A percentile compares a stretch with the other conserved stretches of the same genome.
Evolutionary conservation across 345 rosid species (phyloP).

Genomic region (Hibiscus trionum): DNA sequence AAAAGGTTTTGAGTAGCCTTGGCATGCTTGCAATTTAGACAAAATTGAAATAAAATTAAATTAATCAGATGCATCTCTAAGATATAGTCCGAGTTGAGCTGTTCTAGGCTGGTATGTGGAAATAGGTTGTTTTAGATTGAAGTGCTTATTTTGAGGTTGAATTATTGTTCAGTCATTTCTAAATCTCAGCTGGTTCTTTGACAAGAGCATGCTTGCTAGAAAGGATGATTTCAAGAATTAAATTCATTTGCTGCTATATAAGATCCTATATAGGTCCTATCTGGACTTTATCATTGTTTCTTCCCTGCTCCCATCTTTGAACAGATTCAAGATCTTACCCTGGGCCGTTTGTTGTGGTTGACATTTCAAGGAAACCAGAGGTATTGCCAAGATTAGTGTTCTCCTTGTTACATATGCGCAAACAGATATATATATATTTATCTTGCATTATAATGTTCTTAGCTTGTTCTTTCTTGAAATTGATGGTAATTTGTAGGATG

Average conservation of each 20-base stretch:
- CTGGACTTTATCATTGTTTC: not conserved
- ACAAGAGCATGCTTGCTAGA: not conserved
- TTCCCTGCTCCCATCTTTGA: conserved; percentile 13
- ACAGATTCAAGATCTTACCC: conserved; percentile 81
- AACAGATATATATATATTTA: not conserved
- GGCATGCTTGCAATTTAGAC: not conserved
- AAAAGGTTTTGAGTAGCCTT: not conserved
- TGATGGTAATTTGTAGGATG: conserved; percentile 46
- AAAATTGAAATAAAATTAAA: not conserved
- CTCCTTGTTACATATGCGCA: not conserved
- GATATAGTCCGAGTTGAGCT: not conserved
- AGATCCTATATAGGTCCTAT: not conserved
- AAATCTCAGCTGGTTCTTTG: not conserved
- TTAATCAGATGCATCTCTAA: not conserved
- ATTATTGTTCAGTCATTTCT: not conserved
- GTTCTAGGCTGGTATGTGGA: not conserved
- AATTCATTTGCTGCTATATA: not conserved
- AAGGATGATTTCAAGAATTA: not conserved
- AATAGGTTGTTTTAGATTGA: not conserved
- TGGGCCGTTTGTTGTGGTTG: conserved; percentile 79
- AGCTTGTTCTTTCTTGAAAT: not conserved
- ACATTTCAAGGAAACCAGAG: conserved; percentile 59
- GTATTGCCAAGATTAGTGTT: conserved; percentile 30
- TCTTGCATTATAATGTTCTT: not conserved
- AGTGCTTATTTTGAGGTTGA: not conserved